These are phyloP conservation scores for Boletus smithii DNA, from an alignment of 1,284 basidiomycete species.

Conservation along the genomic window DNA sequence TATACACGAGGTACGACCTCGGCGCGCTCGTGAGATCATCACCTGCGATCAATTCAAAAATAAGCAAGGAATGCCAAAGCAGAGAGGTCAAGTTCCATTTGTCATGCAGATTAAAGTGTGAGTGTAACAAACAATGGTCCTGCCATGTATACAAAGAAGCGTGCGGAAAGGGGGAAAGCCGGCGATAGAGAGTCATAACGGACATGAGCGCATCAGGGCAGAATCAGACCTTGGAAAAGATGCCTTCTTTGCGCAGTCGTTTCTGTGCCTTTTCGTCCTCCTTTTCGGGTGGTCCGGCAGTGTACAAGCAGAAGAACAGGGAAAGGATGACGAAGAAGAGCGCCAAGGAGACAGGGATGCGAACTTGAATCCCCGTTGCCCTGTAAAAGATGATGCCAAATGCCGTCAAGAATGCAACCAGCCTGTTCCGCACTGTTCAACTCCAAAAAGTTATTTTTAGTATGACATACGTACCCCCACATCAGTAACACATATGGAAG, in stretches of 20 bases:
- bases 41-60: conserved; percentile 7
- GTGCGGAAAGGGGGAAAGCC: not conserved
- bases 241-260: not conserved
- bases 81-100: not conserved
- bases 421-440: conserved; percentile 13
- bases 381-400: conserved; percentile 26
- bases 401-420: conserved; percentile 25
- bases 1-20: not conserved
- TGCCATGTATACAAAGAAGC: not conserved
- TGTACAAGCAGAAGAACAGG: conserved; percentile 26
- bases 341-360: conserved; percentile 25
- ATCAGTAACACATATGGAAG: conserved; percentile 32
- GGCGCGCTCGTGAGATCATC: not conserved
- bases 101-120: not conserved
- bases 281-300: conserved; percentile 14
- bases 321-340: conserved; percentile 19
- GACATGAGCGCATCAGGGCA: conserved; percentile 4
- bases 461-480: conserved; percentile 25
- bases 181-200: not conserved
- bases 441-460: not conserved
- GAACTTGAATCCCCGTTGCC: conserved; percentile 21
- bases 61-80: not conserved
- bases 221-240: conserved; percentile 3
- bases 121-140: not conserved
- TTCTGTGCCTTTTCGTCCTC: conserved; percentile 13